Percentiles rank a stretch among this genome's conserved stretches.
Evolutionary conservation across 441 rosid genomes (phyloP).

Genomic region (Bruguiera hainesii): DNA sequence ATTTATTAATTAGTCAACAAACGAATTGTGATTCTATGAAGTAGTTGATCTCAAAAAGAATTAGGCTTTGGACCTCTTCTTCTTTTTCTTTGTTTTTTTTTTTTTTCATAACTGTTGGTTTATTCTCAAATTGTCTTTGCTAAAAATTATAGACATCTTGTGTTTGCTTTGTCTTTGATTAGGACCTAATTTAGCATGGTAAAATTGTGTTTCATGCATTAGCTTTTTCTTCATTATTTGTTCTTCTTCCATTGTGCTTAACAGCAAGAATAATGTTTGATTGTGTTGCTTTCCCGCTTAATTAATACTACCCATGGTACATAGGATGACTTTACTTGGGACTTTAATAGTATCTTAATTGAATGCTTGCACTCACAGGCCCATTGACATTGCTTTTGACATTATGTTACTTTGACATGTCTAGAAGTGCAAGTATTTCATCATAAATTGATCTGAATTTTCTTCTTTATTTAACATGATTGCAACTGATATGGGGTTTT

Average conservation of each 20-base stretch:
- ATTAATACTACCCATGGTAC: background rate
- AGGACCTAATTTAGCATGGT: too few species aligned
- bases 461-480: background rate
- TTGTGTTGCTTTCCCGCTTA: background rate
- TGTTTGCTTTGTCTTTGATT: background rate
- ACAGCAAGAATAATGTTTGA: background rate
- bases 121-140: background rate
- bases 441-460: background rate
- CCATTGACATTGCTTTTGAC: too few species aligned
- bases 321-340: background rate
- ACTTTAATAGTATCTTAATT: background rate
- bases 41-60: background rate
- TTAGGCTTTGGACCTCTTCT: background rate
- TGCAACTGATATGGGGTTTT: slow-evolving; percentile 17
- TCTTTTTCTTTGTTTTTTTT: background rate
- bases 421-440: background rate
- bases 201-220: too few species aligned
- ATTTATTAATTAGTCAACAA: background rate
- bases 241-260: background rate
- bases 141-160: background rate
- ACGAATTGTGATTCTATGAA: background rate
- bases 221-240: background rate
- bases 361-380: background rate
- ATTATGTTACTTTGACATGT: background rate
- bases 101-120: too few species aligned